phyloP scores from a whole-genome alignment of 1,139 yeast genomes.

The Spencermartinsiella ligniputridi region DNA sequence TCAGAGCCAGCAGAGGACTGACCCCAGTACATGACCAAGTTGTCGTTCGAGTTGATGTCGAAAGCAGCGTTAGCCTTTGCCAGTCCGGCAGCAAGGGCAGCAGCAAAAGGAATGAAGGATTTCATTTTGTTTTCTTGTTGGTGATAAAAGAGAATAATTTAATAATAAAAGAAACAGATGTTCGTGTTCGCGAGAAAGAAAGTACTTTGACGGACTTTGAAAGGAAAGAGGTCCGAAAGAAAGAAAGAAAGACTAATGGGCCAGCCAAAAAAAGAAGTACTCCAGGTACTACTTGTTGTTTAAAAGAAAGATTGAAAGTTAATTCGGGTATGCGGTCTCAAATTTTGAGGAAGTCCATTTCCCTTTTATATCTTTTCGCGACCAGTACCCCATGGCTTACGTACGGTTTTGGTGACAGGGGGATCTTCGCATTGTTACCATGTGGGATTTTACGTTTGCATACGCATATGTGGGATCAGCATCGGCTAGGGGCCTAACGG shows the following conservation, averaged over 20 bases:
- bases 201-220: no score
- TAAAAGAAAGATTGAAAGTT: neutral
- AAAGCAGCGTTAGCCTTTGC: constrained; percentile 13
- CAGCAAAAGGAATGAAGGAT: neutral
- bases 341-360: no score
- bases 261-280: neutral
- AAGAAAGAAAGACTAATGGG: neutral
- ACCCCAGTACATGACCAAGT: constrained; percentile 87
- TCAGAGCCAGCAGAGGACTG: constrained; percentile 70
- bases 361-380: neutral
- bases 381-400: neutral
- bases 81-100: constrained; percentile 2
- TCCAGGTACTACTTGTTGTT: neutral
- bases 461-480: neutral
- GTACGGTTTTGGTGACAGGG: neutral
- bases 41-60: constrained; percentile 25
- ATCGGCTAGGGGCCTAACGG: neutral
- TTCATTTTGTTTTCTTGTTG: neutral
- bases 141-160: neutral
- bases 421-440: neutral
- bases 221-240: neutral
- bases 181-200: no score
- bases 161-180: no score
- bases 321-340: no score
- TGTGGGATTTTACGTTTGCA: neutral